Percentiles rank a stretch among this genome's conserved stretches.
These are phyloP conservation scores for Pythium aristosporum DNA, from an alignment of 352 stramenopile species.

Conservation along the genomic window DNA sequence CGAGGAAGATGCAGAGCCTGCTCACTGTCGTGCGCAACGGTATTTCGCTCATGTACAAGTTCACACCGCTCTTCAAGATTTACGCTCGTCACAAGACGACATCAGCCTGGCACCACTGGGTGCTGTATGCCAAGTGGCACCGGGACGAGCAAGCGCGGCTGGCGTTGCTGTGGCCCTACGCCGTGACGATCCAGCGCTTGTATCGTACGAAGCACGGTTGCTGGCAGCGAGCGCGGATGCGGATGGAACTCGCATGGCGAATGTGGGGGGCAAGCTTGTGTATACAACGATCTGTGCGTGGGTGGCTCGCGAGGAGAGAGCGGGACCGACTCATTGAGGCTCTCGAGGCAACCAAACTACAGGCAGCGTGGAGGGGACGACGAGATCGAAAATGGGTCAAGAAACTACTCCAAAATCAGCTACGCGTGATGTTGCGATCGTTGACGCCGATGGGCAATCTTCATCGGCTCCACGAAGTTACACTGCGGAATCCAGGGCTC, in stretches of 20 bases:
- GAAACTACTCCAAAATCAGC: constrained; percentile 35
- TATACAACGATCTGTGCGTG: constrained; percentile 37
- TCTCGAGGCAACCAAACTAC: constrained; percentile 34
- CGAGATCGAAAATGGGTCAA: constrained; percentile 39
- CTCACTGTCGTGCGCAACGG: constrained; percentile 42
- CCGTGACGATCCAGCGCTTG: constrained; percentile 56
- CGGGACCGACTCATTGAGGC: constrained; percentile 15
- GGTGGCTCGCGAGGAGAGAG: constrained; percentile 30
- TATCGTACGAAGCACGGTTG: constrained; percentile 47
- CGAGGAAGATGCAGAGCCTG: constrained; percentile 34
- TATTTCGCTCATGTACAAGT: constrained; percentile 54
- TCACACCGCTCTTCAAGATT: constrained; percentile 59
- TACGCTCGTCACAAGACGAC: constrained; percentile 43
- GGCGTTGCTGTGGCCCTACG: constrained; percentile 39
- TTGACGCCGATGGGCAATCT: constrained; percentile 61
- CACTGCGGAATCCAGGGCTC: constrained; percentile 32
- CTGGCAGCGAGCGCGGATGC: constrained; percentile 33
- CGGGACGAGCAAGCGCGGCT: constrained; percentile 38
- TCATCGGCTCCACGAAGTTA: constrained; percentile 55
- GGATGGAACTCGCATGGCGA: constrained; percentile 31
- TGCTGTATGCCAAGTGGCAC: constrained; percentile 45
- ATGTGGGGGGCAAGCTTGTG: constrained; percentile 38
- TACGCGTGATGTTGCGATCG: constrained; percentile 42
- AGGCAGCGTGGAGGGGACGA: constrained; percentile 51
- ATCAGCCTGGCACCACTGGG: constrained; percentile 40